phyloP scores from a whole-genome alignment of 2,329 filamentous ascomycete species.

The Samsoniella hepiali region DNA sequence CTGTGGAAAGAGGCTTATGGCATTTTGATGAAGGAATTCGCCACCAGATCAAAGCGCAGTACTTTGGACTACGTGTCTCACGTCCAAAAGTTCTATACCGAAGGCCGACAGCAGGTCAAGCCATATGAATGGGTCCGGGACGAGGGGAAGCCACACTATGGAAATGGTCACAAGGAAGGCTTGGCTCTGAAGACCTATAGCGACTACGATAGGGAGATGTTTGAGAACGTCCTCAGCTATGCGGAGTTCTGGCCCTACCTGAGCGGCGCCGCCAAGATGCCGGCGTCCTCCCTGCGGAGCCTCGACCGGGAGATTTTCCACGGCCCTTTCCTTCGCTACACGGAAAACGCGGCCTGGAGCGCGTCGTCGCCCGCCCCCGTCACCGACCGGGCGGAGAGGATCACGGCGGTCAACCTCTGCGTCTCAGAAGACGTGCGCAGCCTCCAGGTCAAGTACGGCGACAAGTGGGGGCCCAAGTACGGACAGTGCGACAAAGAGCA shows the following conservation, averaged over 20 bases:
- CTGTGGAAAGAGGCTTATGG: not conserved
- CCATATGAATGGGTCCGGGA: not conserved
- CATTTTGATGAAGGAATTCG: not conserved
- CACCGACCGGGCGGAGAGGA: not conserved
- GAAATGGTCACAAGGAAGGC: not conserved
- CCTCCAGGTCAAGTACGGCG: not conserved
- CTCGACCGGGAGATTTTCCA: slow-evolving; percentile 13
- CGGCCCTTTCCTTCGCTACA: slow-evolving; percentile 6
- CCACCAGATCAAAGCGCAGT: not conserved
- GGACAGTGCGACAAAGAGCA: not conserved
- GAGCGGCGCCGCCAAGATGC: not conserved
- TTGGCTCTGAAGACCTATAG: not conserved
- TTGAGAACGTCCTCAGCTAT: not conserved
- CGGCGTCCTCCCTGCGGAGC: not conserved
- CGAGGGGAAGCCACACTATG: not conserved
- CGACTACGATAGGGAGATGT: slow-evolving; percentile 1
- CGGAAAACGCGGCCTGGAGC: not conserved
- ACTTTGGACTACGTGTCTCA: not conserved
- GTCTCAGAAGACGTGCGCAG: not conserved
- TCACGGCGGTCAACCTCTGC: not conserved
- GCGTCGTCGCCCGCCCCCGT: not conserved
- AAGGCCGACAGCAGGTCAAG: slow-evolving; percentile 1
- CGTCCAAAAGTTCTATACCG: not conserved
- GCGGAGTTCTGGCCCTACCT: slow-evolving; percentile 8
- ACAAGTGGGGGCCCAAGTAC: not conserved